Evolutionary conservation across 345 rosid species (phyloP), one percentile per base, ranked within the genome.

Genomic region (Garcia nutans): DNA sequence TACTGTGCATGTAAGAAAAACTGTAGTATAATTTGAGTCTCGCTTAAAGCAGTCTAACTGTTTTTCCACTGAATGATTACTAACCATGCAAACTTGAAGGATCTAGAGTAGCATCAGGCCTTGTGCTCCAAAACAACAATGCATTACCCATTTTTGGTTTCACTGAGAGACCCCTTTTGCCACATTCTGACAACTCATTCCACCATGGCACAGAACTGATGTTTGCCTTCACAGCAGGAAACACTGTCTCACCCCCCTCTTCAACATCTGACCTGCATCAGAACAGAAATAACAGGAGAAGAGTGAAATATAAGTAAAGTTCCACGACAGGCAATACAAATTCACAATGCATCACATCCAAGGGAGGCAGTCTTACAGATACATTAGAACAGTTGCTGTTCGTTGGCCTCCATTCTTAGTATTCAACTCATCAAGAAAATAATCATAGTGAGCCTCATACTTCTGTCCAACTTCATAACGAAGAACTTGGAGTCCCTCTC

Each of bases 211-310:
- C 92, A 17, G 90, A 71, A 68, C 89, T 93, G 74, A 82, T 65
- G 79, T 93, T 93, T 84, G 86, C 85, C 70, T 77, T 83, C 70
- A 94, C 94, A 47, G 81, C 73, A 70, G 97, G 97, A 82, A 95
- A 95, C 73, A 93, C 88, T 2, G 99, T 95, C 84, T 95, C 99
- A 50, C 99, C 99, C 41, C 97, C 99, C 87, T 93, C 96, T 85
- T 95, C 99, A 78, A 91, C 97, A 84, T 91, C 99, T 20, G 96
- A 93, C 83, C 99, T 95, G 85, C 76, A 81, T 23, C 56, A 73
- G 22, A 22, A 31, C 44, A 28, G 60, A 50, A 8, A 15, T 5
- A 50, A 50, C 42, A 68, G 15, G 20, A 44, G 45, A 54, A 24
- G 63, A 24, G 41, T 8, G 33, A 37, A 33, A 23, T 24, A 4